Conservation (phyloP, 2,329 filamentous ascomycete species). For the Neofusicoccum laricinum region DNA sequence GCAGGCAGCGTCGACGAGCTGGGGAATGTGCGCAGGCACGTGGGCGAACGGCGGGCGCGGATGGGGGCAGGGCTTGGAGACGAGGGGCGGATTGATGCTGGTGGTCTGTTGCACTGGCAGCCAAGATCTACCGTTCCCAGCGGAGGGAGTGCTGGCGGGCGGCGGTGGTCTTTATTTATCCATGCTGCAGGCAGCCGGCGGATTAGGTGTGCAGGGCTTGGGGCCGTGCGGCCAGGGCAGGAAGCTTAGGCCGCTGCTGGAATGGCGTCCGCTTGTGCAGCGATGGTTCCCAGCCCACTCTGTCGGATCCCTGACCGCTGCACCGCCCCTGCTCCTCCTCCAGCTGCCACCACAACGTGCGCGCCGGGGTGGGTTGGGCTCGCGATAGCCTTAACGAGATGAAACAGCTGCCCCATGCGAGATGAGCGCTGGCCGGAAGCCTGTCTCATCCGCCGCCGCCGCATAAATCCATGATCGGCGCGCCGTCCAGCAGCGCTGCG, state of each 20-base stretch:
- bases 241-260: background rate
- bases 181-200: constrained; percentile 9
- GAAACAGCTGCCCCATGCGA: constrained; percentile 15
- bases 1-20: background rate
- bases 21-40: constrained; percentile 1
- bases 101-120: background rate
- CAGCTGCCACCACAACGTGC: constrained; percentile 10
- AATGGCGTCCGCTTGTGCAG: background rate
- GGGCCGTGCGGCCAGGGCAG: background rate
- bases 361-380: background rate
- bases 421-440: constrained; percentile 10
- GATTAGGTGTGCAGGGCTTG: constrained; percentile 1
- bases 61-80: background rate
- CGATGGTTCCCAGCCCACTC: constrained; percentile 3
- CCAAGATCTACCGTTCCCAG: constrained; percentile 1
- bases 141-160: background rate
- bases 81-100: background rate
- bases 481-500: background rate
- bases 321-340: constrained; percentile 7
- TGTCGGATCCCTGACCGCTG: constrained; percentile 12
- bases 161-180: constrained; percentile 13
- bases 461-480: background rate
- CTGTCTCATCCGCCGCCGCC: background rate
- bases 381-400: constrained; percentile 14
- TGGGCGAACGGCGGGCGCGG: background rate